Conservation (phyloP, 441 rosid species). For the Breynia disticha region DNA sequence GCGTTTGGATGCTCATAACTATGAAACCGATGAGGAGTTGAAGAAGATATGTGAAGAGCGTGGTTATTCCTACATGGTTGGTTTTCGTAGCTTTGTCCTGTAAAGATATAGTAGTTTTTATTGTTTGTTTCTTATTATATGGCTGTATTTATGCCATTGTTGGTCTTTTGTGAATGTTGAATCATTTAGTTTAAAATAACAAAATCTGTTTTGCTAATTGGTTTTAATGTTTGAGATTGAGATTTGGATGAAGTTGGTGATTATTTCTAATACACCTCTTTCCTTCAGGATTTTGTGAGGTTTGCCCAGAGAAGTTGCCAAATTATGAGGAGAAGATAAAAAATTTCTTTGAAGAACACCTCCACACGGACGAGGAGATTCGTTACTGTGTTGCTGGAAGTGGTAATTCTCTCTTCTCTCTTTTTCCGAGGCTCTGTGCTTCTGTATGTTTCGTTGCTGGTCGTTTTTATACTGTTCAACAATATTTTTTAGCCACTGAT, state of each 20-base stretch:
- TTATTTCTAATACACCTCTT: neutral
- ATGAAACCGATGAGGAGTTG: slow-evolving; percentile 70
- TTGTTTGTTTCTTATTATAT: too few relatives aligned
- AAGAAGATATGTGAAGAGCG: slow-evolving; percentile 73
- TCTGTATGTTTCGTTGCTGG: too few relatives aligned
- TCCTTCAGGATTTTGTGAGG: slow-evolving; percentile 68
- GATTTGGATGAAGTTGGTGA: too few relatives aligned
- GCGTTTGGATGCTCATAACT: slow-evolving; percentile 79
- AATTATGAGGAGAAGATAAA: slow-evolving; percentile 82
- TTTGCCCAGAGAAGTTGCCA: slow-evolving; percentile 79
- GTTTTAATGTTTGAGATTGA: neutral
- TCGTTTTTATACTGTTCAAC: neutral
- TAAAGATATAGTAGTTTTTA: neutral
- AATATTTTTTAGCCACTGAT: neutral
- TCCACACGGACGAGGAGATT: slow-evolving; percentile 93
- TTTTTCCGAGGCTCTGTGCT: neutral
- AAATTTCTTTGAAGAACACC: slow-evolving; percentile 76
- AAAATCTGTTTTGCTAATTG: neutral
- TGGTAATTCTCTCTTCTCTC: slow-evolving; percentile 31
- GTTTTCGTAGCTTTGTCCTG: neutral
- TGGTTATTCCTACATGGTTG: slow-evolving; percentile 80
- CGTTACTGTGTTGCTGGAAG: slow-evolving; percentile 88
- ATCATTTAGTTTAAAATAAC: neutral
- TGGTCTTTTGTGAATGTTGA: too few relatives aligned
- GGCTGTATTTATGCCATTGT: too few relatives aligned